Conservation (phyloP, 257 asterid genomes). For the Solanum chilense region DNA sequence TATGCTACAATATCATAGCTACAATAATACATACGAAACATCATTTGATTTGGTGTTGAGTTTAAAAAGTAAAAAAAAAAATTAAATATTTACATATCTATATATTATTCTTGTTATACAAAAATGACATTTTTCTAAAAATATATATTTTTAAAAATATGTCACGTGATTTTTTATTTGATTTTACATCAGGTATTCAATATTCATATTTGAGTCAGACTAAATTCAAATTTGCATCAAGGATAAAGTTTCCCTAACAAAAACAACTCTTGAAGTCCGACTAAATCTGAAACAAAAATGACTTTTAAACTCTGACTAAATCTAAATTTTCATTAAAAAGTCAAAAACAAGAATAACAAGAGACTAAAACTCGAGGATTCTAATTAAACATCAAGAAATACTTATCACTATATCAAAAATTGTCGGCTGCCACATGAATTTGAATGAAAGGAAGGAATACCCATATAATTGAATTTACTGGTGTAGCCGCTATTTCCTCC, state of each 20-base stretch:
- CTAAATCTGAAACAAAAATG: no score
- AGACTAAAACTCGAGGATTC: rapidly evolving
- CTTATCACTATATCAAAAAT: rapidly evolving
- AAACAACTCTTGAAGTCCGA: neutral
- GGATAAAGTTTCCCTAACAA: rapidly evolving
- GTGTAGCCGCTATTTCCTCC: constrained; percentile 7
- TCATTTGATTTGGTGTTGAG: neutral
- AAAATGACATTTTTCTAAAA: no score
- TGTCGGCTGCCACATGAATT: neutral
- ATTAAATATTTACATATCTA: neutral
- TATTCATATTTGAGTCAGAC: rapidly evolving
- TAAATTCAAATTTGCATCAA: no score
- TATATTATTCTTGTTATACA: no score
- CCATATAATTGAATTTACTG: neutral
- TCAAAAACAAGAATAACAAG: no score
- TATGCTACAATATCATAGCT: neutral
- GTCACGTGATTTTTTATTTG: no score
- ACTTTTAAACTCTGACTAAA: no score
- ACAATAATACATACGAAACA: neutral
- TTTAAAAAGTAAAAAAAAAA: neutral
- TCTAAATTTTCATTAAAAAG: rapidly evolving
- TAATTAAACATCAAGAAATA: rapidly evolving
- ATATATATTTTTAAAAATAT: neutral
- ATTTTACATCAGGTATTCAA: rapidly evolving
- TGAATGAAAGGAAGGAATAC: neutral